phyloP scores from a whole-genome alignment of 176 grass and related monocot genomes.

The Poa annua region DNA sequence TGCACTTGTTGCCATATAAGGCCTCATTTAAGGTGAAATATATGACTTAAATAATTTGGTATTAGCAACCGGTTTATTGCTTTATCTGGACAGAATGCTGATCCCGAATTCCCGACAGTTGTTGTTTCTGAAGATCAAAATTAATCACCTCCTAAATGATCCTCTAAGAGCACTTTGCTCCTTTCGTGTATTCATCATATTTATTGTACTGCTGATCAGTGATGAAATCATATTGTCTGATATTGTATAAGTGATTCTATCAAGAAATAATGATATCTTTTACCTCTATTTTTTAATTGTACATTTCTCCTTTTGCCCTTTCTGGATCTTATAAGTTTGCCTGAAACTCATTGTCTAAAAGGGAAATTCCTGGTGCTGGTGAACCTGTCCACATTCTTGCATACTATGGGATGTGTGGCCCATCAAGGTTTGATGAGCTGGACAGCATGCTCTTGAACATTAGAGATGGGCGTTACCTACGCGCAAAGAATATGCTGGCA shows the following conservation, averaged over 20 bases:
- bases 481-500: constrained; percentile 81
- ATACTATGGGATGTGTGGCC: constrained; percentile 93
- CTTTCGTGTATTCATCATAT: constrained; percentile 3
- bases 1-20: not conserved
- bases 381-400: constrained; percentile 93
- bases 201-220: constrained; percentile 8
- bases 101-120: not conserved
- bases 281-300: not conserved
- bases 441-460: constrained; percentile 78
- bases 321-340: not conserved
- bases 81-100: constrained; percentile 15
- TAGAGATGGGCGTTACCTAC: constrained; percentile 73
- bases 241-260: not conserved
- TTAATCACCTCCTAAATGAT: not conserved
- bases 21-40: not conserved
- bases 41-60: not conserved
- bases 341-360: constrained; percentile 46
- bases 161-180: not conserved
- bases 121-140: constrained; percentile 8
- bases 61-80: not conserved
- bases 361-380: constrained; percentile 60
- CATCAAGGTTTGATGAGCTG: constrained; percentile 67
- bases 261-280: not conserved
- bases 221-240: not conserved
- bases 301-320: constrained; percentile 32